Evolutionary conservation across 805 yeast species (phyloP), one percentile per base, ranked within the genome.

Genomic region (Candida tallmaniae): DNA sequence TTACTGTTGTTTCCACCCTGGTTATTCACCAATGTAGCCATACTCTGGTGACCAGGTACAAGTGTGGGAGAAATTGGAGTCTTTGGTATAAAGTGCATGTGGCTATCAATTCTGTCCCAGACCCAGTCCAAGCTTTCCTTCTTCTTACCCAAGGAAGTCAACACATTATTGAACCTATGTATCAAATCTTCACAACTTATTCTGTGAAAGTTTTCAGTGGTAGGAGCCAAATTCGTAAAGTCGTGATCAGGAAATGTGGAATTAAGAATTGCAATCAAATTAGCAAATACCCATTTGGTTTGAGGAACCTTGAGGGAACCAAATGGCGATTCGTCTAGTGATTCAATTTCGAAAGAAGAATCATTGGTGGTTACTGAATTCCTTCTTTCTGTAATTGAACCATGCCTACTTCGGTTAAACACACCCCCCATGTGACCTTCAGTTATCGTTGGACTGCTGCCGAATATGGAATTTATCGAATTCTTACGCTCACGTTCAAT

Each of bases 211-310:
- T 74, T 69, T 15, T 63, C 67, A 5, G 76, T 74, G n/a, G 84
- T 74, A 2, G 98, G 98, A 51, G 85, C 87, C 42, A 93, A 73
- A 17, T 82, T 74, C 9, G 94, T 74, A 50, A 90, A 93, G 53
- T 93, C 98, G 51, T 93, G 96, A 56, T 93, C 98, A 0, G 98
- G 97, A 53, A 85, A 90, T 4, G 94, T 81, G 6, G 94, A 84
- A 56, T 93, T 93, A 34, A 93, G 68, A 23, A 89, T 88, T 1
- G 95, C 93, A 39, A 93, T 85, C 31, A 93, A 65, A 52, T 89
- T 85, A 0, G 96, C 93, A 65, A 90, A 93, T 2, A 89, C 80
- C 57, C 87, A 82, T 44, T 96, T 74, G 29, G 95, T 83, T 1
- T 93, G 78, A n/a, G 82, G 76, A 47, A 81, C 82, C 50, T 82